Conservation (phyloP, 2,329 filamentous ascomycete genomes). For the Akanthomyces lecanii region DNA sequence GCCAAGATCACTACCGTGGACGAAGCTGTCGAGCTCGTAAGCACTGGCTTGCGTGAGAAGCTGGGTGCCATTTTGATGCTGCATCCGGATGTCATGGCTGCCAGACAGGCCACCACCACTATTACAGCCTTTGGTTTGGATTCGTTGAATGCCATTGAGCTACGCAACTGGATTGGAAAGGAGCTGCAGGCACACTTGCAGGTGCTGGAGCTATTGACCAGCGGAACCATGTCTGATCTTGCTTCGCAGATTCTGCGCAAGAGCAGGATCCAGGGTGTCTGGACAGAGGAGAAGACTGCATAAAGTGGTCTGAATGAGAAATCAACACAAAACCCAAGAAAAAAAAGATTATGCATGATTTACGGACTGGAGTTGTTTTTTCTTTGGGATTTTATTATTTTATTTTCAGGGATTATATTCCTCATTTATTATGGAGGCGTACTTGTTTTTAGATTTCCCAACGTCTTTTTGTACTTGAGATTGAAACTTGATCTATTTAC, state of each 20-base stretch:
- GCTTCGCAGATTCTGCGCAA: conserved; percentile 24
- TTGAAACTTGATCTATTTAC: not conserved
- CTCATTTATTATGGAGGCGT: not conserved
- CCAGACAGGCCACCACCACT: conserved; percentile 21
- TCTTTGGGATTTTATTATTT: no score
- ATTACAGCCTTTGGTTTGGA: conserved; percentile 35
- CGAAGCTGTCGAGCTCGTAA: conserved; percentile 26
- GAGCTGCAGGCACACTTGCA: conserved; percentile 48
- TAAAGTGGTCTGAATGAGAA: not conserved
- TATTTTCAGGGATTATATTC: not conserved
- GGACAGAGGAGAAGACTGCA: conserved; percentile 16
- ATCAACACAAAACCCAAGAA: not conserved
- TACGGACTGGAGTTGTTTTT: not conserved
- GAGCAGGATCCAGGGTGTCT: conserved; percentile 22
- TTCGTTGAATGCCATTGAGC: conserved; percentile 46
- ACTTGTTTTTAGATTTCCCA: not conserved
- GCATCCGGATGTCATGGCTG: conserved; percentile 22
- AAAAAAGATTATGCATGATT: not conserved
- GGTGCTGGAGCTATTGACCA: conserved; percentile 49
- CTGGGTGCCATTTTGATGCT: conserved; percentile 34
- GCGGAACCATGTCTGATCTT: conserved; percentile 31
- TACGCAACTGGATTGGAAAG: conserved; percentile 47
- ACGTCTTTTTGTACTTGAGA: not conserved
- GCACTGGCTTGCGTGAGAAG: conserved; percentile 25
- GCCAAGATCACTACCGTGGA: conserved; percentile 17